Percentiles rank a stretch among this genome's conserved stretches.
phyloP scores from a whole-genome alignment of 2,329 filamentous ascomycete species.

The Ceratocystis cacaofunesta region DNA sequence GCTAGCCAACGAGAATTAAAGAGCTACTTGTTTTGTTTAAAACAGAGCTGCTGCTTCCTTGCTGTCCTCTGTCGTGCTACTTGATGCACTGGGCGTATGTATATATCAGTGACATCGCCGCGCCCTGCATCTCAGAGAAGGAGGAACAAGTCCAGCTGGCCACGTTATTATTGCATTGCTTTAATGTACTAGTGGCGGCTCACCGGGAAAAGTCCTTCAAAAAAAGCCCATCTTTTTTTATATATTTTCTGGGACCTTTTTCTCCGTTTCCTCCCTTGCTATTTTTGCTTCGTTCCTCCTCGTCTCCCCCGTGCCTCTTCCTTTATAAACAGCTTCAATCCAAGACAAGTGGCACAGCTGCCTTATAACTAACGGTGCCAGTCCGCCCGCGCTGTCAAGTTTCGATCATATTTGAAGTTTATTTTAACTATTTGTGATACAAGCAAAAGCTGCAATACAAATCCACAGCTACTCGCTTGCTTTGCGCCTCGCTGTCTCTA shows the following conservation, averaged over 20 bases:
- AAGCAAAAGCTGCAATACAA: too few relatives aligned
- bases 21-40: neutral
- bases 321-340: neutral
- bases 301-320: neutral
- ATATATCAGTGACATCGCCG: too few relatives aligned
- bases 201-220: too few relatives aligned
- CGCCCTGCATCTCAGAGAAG: too few relatives aligned
- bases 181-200: too few relatives aligned
- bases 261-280: neutral
- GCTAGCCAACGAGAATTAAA: neutral
- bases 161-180: too few relatives aligned
- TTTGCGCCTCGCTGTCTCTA: neutral
- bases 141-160: too few relatives aligned
- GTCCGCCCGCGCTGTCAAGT: neutral
- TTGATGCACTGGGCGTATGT: too few relatives aligned
- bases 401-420: neutral
- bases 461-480: neutral
- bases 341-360: neutral
- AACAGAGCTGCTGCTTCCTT: too few relatives aligned
- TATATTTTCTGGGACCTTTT: neutral
- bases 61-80: too few relatives aligned
- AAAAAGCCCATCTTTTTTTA: neutral
- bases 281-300: neutral
- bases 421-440: too few relatives aligned
- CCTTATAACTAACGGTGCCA: neutral